Conservation (phyloP, 768 basidiomycete genomes). For the Tricholoma matsutake region DNA sequence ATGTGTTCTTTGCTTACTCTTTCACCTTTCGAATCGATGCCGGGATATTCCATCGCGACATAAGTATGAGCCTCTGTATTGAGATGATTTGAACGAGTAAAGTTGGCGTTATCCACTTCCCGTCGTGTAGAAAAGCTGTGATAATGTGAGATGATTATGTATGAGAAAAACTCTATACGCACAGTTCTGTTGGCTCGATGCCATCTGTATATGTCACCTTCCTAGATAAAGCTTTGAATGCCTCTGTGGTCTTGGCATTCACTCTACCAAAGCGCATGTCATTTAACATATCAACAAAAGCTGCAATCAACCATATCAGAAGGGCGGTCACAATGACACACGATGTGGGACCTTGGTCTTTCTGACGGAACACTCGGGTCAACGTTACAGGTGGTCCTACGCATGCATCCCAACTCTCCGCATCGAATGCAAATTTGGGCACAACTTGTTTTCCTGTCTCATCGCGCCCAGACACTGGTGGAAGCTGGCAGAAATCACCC, state of each 20-base stretch:
- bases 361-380: conserved; percentile 83
- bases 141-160: neutral
- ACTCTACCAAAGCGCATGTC: conserved; percentile 78
- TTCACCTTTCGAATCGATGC: conserved; percentile 41
- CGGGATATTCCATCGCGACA: conserved; percentile 42
- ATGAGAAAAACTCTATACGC: conserved; percentile 12
- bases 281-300: conserved; percentile 84
- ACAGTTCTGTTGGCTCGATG: conserved; percentile 83
- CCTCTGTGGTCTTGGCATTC: conserved; percentile 35
- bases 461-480: conserved; percentile 64
- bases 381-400: conserved; percentile 55
- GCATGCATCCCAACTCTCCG: conserved; percentile 65
- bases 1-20: conserved; percentile 34
- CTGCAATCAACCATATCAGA: conserved; percentile 22
- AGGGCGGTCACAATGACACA: neutral
- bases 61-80: conserved; percentile 38
- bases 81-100: conserved; percentile 43
- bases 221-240: conserved; percentile 58
- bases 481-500: conserved; percentile 91
- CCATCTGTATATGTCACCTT: conserved; percentile 62
- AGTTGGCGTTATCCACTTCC: conserved; percentile 75
- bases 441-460: conserved; percentile 45
- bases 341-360: conserved; percentile 57
- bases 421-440: conserved; percentile 76
- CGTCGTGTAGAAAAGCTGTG: conserved; percentile 62